A percentile compares a stretch with the other conserved stretches of the same genome.
These are phyloP conservation scores for Solanum dulcamara DNA, from an alignment of 257 asterid species.

Conservation along the genomic window DNA sequence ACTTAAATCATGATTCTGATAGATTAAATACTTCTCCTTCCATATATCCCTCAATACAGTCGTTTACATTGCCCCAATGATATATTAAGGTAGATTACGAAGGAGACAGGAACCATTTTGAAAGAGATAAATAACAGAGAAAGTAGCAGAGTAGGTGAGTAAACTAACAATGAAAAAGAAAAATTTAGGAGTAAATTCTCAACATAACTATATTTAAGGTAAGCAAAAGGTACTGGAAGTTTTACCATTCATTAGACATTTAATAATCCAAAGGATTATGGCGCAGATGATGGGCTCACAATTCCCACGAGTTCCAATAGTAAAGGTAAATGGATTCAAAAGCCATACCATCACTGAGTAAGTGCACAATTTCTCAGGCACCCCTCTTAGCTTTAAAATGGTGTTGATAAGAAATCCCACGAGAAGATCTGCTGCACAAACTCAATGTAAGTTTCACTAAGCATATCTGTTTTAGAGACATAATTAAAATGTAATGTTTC, in stretches of 20 bases:
- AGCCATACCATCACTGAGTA: conserved; percentile 76
- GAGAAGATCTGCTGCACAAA: conserved; percentile 58
- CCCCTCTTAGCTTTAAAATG: conserved; percentile 69
- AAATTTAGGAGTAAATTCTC: not conserved
- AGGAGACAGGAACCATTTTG: not conserved
- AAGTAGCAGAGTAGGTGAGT: not conserved
- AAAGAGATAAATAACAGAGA: not conserved
- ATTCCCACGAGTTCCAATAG: conserved; percentile 97
- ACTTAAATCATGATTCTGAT: not conserved
- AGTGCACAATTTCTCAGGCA: conserved; percentile 54
- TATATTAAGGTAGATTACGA: not conserved
- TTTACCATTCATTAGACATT: conserved; percentile 74
- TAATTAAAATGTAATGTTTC: not conserved
- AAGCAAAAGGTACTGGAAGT: conserved; percentile 1
- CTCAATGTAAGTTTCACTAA: not conserved
- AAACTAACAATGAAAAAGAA: not conserved
- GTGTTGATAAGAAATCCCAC: conserved; percentile 67
- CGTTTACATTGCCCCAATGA: not conserved
- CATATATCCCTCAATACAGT: not conserved
- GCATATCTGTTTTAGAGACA: not conserved
- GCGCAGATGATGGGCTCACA: conserved; percentile 87
- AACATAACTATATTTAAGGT: not conserved
- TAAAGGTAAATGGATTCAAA: conserved; percentile 92
- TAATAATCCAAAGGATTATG: conserved; percentile 73
- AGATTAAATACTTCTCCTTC: not conserved